Evolutionary conservation across 2,329 filamentous ascomycete species (phyloP).

Genomic region (Alternaria alternata): DNA sequence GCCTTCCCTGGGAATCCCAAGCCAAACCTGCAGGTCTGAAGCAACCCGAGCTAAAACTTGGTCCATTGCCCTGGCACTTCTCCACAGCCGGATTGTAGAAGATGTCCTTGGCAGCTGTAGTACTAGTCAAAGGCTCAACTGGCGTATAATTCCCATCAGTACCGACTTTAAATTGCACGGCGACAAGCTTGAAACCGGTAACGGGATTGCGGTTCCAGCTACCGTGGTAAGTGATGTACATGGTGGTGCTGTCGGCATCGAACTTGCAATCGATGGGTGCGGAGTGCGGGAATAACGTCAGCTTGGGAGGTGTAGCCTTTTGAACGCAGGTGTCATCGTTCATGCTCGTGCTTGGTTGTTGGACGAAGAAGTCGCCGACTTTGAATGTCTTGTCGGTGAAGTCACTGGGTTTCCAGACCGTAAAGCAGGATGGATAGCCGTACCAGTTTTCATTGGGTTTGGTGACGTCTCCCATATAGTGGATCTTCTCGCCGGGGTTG

Average conservation of each 20-base stretch:
- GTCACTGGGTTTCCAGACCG: conserved; percentile 66
- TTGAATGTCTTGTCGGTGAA: conserved; percentile 61
- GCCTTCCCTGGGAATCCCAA: conserved; percentile 57
- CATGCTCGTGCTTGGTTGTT: conserved; percentile 47
- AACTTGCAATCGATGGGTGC: conserved; percentile 77
- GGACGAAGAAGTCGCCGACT: conserved; percentile 51
- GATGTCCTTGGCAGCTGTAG: conserved; percentile 60
- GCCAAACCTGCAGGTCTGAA: conserved; percentile 69
- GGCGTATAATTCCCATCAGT: conserved; percentile 51
- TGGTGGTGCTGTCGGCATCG: conserved; percentile 61
- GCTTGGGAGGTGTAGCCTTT: conserved; percentile 52
- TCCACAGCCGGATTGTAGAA: conserved; percentile 63
- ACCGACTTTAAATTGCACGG: conserved; percentile 54
- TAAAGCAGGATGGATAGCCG: conserved; percentile 75
- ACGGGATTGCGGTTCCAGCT: conserved; percentile 66
- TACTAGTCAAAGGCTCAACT: conserved; percentile 56
- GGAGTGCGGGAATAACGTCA: conserved; percentile 70
- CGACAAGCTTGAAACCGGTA: conserved; percentile 60
- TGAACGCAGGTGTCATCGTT: conserved; percentile 58
- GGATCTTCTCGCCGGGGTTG: conserved; percentile 77
- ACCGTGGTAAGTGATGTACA: conserved; percentile 75
- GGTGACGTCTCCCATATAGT: conserved; percentile 68
- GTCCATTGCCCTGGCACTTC: conserved; percentile 58
- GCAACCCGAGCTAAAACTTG: conserved; percentile 54
- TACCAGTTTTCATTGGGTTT: conserved; percentile 63